Evolutionary conservation across 805 yeast genomes (phyloP).

Genomic region (Suhomyces sp.): DNA sequence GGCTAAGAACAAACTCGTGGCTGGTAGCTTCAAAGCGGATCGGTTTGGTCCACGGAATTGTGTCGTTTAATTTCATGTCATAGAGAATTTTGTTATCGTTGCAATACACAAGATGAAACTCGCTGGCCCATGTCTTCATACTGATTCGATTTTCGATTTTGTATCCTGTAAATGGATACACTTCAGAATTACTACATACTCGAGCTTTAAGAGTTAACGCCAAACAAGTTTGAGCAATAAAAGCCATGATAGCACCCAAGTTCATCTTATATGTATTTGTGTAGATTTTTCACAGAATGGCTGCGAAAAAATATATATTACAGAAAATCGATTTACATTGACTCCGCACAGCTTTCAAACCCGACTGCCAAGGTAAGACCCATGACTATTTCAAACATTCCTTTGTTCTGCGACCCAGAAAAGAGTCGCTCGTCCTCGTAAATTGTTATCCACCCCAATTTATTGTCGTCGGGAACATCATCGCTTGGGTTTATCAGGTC

Average conservation of each 20-base stretch:
- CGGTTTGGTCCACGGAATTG: conserved; percentile 25
- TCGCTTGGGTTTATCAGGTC: conserved; percentile 47
- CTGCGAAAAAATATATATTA: not conserved
- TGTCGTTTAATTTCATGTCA: conserved; percentile 13
- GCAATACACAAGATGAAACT: conserved; percentile 26
- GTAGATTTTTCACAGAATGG: not conserved
- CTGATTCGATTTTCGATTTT: conserved; percentile 24
- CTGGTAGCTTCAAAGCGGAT: conserved; percentile 7
- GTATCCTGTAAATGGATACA: conserved; percentile 22
- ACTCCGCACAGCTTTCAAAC: conserved; percentile 22
- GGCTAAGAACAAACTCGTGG: conserved; percentile 13
- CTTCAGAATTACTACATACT: conserved; percentile 6
- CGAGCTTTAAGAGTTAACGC: not conserved
- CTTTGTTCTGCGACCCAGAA: conserved; percentile 23
- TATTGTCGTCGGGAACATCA: conserved; percentile 58
- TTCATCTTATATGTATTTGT: not conserved
- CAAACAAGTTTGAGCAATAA: not conserved
- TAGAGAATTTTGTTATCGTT: conserved; percentile 25
- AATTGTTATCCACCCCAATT: conserved; percentile 64
- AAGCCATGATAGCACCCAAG: not conserved
- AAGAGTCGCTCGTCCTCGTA: conserved; percentile 43
- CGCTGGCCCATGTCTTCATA: conserved; percentile 8
- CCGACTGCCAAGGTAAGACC: conserved; percentile 56
- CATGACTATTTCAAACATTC: conserved; percentile 53
- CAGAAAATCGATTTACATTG: too few relatives aligned